Conservation (phyloP, 345 rosid genomes). For the Luvunga scandens region DNA sequence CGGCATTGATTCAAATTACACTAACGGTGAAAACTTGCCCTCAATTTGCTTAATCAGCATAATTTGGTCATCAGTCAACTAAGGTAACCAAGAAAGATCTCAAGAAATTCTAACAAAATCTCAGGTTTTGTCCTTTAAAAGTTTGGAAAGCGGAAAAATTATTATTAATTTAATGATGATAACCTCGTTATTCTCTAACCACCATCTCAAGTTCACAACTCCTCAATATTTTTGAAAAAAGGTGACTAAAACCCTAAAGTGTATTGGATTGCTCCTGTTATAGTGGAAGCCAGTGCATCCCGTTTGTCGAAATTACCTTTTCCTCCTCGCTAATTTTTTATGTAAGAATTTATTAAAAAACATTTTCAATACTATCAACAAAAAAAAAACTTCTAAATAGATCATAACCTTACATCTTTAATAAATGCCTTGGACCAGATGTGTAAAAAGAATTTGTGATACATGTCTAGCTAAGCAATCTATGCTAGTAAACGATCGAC, state of each 20-base stretch:
- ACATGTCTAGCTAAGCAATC: too few relatives aligned
- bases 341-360: background rate
- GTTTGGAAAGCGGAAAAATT: background rate
- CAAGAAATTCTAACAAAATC: conserved; percentile 8
- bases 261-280: background rate
- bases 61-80: conserved; percentile 25
- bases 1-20: background rate
- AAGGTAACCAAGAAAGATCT: conserved; percentile 11
- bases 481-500: too few relatives aligned
- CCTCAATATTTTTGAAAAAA: background rate
- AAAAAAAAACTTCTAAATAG: too few relatives aligned
- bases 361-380: too few relatives aligned
- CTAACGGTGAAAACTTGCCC: background rate
- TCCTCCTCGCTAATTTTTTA: background rate
- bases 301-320: conserved; percentile 11
- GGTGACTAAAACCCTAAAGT: background rate
- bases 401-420: too few relatives aligned
- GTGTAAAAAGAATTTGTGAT: too few relatives aligned
- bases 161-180: background rate
- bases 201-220: background rate
- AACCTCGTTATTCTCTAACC: conserved; percentile 12
- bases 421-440: too few relatives aligned
- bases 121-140: conserved; percentile 1
- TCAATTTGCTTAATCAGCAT: background rate
- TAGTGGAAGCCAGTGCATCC: conserved; percentile 29